A percentile compares a stretch with the other conserved stretches of the same genome.
phyloP scores from a whole-genome alignment of 2,329 filamentous ascomycete genomes.

The Fusarium praegraminearum region DNA sequence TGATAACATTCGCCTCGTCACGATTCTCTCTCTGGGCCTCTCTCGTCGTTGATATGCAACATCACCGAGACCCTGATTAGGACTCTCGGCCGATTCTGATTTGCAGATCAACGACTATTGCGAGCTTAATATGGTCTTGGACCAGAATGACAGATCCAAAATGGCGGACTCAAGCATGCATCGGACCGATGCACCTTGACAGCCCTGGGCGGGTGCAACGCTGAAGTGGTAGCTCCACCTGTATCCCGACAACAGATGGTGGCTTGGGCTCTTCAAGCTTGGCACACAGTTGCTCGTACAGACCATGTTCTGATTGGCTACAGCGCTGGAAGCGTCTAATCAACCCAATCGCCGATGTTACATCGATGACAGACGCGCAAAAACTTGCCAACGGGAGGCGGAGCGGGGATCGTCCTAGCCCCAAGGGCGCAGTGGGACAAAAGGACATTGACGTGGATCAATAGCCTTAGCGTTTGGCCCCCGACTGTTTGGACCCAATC shows the following conservation, averaged over 20 bases:
- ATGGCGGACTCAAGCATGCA: slow-evolving; percentile 24
- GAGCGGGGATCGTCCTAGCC: slow-evolving; percentile 30
- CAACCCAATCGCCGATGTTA: slow-evolving; percentile 45
- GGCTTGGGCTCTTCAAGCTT: slow-evolving; percentile 32
- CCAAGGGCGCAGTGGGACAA: slow-evolving; percentile 46
- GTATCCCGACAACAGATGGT: slow-evolving; percentile 16
- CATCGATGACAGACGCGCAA: slow-evolving; percentile 41
- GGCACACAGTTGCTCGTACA: slow-evolving; percentile 34
- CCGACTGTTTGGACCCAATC: slow-evolving; percentile 45
- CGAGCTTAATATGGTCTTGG: background rate
- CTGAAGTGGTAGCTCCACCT: slow-evolving; percentile 22
- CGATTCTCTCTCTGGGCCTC: background rate
- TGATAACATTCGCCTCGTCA: slow-evolving; percentile 2
- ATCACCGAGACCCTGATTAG: slow-evolving; percentile 1
- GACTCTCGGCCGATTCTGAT: slow-evolving; percentile 5
- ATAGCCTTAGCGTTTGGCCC: slow-evolving; percentile 46
- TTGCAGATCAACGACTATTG: slow-evolving; percentile 7
- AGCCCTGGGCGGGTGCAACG: slow-evolving; percentile 30
- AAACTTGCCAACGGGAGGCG: slow-evolving; percentile 21
- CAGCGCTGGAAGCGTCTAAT: slow-evolving; percentile 49
- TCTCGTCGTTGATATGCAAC: slow-evolving; percentile 9
- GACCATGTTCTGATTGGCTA: slow-evolving; percentile 13
- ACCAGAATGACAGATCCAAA: slow-evolving; percentile 21
- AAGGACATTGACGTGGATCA: slow-evolving; percentile 51
- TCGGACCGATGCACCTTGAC: slow-evolving; percentile 32